These are phyloP conservation scores for Tieghemostelium lacteum DNA, from an alignment of 78 protist species.

Conservation along the genomic window DNA sequence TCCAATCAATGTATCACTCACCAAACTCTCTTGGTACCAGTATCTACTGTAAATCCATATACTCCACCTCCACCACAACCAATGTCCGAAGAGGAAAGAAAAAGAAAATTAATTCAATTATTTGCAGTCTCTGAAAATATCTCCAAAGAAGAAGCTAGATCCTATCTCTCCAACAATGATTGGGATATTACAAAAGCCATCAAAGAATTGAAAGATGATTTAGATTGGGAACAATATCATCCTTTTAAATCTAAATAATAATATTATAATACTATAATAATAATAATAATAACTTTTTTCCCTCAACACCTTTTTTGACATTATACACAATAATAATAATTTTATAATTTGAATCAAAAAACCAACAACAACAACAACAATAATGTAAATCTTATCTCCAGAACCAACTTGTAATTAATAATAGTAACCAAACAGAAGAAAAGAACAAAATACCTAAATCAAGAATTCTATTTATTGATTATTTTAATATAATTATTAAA, in stretches of 20 bases:
- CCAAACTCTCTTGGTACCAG: conserved; percentile 64
- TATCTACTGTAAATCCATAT: conserved; percentile 3
- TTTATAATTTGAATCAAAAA: no score
- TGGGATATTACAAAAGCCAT: conserved; percentile 60
- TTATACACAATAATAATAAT: no score
- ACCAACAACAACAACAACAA: no score
- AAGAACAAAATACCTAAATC: no score
- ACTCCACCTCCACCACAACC: conserved; percentile 17
- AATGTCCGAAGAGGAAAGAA: conserved; percentile 45
- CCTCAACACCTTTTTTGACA: no score
- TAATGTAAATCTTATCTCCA: no score
- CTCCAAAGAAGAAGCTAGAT: conserved; percentile 69
- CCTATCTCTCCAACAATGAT: conserved; percentile 60
- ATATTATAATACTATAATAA: not conserved
- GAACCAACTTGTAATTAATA: no score
- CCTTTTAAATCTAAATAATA: conserved; percentile 21
- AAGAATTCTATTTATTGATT: no score
- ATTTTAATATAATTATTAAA: no score
- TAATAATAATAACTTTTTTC: no score
- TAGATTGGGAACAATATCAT: conserved; percentile 62
- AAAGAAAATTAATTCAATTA: conserved; percentile 54
- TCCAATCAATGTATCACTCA: conserved; percentile 51
- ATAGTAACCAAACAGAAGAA: no score
- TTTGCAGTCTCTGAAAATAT: conserved; percentile 69
- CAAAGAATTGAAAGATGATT: conserved; percentile 50